Base-by-base conservation (phyloP, 768 basidiomycete species). In the Pisolithus marmoratus region DNA sequence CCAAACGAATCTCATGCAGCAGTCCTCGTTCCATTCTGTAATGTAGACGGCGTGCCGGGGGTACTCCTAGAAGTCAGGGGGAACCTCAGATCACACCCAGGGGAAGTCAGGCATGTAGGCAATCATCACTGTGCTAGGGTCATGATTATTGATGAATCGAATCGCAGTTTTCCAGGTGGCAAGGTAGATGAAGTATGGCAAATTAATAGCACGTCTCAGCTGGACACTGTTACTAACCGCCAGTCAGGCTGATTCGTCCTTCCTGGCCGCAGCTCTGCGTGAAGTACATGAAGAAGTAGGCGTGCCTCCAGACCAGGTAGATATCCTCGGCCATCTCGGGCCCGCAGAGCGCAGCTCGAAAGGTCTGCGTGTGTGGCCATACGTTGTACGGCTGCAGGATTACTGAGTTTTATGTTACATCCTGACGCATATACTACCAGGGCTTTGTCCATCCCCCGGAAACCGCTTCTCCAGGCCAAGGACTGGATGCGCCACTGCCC, bases 221-320 rank as follows among this genome's bases (percentile, higher is more conserved):
- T 40, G 12, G 3, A 50, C 24, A 38, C 27, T 14, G 22, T 44
- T 41, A 22, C 55, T 53, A 57, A 58, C 41, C 38, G 22, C 20
- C n/a, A 20, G 20, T 46, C 60, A 80, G 84, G 75, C 69, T 54
- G 81, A 85, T 53, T 48, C 64, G 26, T 80, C 82, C 0, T 73
- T 82, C 38, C 58, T 80, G 20, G 71, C 74, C 41, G 73, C 82
- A 5, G 88, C 87, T 9, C 63, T 90, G 37, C 72, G 89, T 46
- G 89, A 92, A 70, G 84, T 86, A 0, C 70, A 76, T 20, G 89
- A 91, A 63, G 89, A 91, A 63, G 65, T 89, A 43, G 85, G 85
- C 6, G 74, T 90, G 42, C 61, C 65, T 29, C 75, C 82, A n/a
- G 61, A 68, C 34, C 77, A 79, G 55, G 71, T 91, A 20, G 82